Conservation (phyloP, 2,329 filamentous ascomycete genomes). For the Talaromyces atroroseus region DNA sequence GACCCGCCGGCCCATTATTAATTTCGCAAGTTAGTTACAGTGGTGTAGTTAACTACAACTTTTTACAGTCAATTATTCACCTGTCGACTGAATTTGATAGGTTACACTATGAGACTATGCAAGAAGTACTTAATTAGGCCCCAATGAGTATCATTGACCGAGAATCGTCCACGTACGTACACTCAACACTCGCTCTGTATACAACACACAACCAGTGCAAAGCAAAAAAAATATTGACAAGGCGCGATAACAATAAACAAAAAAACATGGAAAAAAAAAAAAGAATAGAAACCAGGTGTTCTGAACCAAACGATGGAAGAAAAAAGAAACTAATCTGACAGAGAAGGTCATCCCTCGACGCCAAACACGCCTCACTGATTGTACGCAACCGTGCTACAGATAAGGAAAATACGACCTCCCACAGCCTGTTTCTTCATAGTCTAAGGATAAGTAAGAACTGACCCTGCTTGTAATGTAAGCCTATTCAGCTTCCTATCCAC, state of each 20-base stretch:
- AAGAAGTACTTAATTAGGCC: background rate
- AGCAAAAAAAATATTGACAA: background rate
- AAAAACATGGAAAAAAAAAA: background rate
- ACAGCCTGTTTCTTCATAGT: background rate
- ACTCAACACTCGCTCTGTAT: conserved; percentile 1
- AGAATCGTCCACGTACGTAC: background rate
- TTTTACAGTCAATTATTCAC: background rate
- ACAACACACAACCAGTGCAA: conserved; percentile 1
- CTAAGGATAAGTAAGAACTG: background rate
- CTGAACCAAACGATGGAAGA: background rate
- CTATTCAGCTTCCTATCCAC: background rate
- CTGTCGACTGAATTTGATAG: background rate
- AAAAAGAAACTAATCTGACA: background rate
- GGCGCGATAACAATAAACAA: background rate
- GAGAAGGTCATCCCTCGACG: conserved; percentile 1
- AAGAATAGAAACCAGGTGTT: background rate
- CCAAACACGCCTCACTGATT: conserved; percentile 1
- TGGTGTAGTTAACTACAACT: too few species aligned
- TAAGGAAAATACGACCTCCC: conserved; percentile 3
- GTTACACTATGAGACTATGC: background rate
- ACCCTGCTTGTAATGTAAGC: background rate
- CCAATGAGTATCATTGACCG: background rate
- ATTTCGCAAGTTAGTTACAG: background rate
- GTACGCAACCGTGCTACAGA: conserved; percentile 5
- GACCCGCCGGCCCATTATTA: background rate